Base-by-base conservation (phyloP, 441 rosid genomes). In the Hura crepitans region DNA sequence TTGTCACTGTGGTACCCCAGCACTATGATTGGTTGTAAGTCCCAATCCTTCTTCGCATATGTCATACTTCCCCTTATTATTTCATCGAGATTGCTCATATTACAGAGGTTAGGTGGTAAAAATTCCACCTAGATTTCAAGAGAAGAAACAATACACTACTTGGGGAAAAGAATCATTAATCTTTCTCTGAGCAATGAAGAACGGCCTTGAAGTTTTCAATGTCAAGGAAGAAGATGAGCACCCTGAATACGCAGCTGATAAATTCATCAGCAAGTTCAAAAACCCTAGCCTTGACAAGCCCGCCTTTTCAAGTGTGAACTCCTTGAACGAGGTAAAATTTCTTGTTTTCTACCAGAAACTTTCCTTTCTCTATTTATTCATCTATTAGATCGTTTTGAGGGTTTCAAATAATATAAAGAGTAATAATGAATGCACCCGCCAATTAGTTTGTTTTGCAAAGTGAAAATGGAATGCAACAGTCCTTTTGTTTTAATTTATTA, bases 191-290 rank as follows among this genome's bases (percentile, higher is more conserved):
- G 30, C 11, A 23, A 88, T 87, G 95, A 84, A 84, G 85, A 79
- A 68, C 75, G 81, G 59, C 18, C 69, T 80, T 20, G 87, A 79
- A 2, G 88, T 84, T 12, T 86, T 81, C 78, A 91, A 85, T 72
- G 87, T 86, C 85, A 83, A 76, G 8, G 89, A 86, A 76, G 95
- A 86, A 59, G 95, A 87, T 75, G 87, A 86, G 84, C 76, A 80
- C 64, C 53, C 79, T 35, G 93, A 93, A 71, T 59, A 71, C 18
- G 66, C 77, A 47, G 79, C 85, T 45, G 83, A 75, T 47, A 82
- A 86, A 72, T 61, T 79, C 51, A 59, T 77, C 53, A 72, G 70
- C 73, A 88, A 89, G 77, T 80, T 82, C 33, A 66, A 83, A 81
- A 87, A 79, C 90, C 93, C 96, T 87, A 86, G 79, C 68, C 60